Evolutionary conservation across 2,329 filamentous ascomycete species (phyloP), one percentile per base, ranked within the genome.

Genomic region (Phialophora chinensis): DNA sequence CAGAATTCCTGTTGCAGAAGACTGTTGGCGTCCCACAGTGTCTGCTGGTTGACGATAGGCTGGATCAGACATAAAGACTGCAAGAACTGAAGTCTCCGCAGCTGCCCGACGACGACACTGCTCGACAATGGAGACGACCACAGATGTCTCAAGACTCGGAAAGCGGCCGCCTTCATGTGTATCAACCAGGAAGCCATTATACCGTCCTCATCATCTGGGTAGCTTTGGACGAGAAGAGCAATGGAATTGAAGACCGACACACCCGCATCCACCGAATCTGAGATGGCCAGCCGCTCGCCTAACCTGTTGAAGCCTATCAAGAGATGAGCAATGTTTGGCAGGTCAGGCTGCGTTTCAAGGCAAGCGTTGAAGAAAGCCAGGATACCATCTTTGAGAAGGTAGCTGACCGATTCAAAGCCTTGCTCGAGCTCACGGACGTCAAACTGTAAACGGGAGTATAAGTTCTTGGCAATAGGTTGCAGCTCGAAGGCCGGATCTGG

Each of bases 241-340:
- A 98, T 85, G 10, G 87, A 86, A 79, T 99, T 94, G 75, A 99
- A 93, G 14, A 99, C 81, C 0, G 95, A 94, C 23, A 85, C 85
- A 14, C 88, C 86, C 17, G 86, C 83, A 12, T 88, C 86, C 77
- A 97, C 79, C 56, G 92, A 86, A 31, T 88, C 86, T 1, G 87
- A 80, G 33, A 71, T 65, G 47, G 64, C 57, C 47, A 73, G 55
- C 4, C 60, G 62, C 47, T 88, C 89, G 42, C 90, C 86, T 52
- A 88, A 87, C 73, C 92, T 96, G 63, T 86, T 86, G 77, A 99
- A 97, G 0, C 95, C 95, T 4, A 99, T 87, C 1, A 99, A 82
- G 54, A 96, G 84, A 77, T 99, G 96, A 0, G 94, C 95, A 71
- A 99, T 89, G 1, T 90, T 96, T 4, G 95, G 93, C 72, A 89